Percentiles rank a stretch among this genome's conserved stretches.
Conservation (phyloP, 305 asterid species). For the Solanum chacoense region DNA sequence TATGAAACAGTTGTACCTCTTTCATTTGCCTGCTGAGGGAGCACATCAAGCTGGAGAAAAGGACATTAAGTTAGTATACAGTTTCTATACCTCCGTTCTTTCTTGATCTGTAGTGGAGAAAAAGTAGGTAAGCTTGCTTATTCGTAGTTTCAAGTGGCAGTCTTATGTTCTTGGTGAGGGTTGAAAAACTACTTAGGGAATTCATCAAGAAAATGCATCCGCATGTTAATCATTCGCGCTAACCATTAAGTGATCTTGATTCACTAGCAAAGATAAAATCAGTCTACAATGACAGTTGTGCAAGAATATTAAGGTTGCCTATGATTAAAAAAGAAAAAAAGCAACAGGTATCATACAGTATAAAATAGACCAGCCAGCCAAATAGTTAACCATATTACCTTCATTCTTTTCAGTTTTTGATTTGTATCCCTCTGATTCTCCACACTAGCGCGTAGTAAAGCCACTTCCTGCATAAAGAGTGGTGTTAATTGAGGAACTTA, state of each 20-base stretch:
- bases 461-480: slow-evolving; percentile 43
- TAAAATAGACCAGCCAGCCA: background rate
- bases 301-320: background rate
- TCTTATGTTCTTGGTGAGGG: background rate
- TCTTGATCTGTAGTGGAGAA: background rate
- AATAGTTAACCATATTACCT: slow-evolving; percentile 27
- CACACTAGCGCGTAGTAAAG: slow-evolving; percentile 30
- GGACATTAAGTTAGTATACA: background rate
- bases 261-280: background rate
- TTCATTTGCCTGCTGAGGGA: slow-evolving; percentile 15
- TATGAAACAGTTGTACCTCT: slow-evolving; percentile 2
- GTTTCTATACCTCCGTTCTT: background rate
- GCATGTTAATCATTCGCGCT: background rate
- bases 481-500: background rate
- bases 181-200: background rate
- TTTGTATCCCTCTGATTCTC: slow-evolving; percentile 46
- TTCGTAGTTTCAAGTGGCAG: background rate
- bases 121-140: background rate
- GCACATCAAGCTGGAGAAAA: slow-evolving; percentile 37
- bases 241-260: background rate
- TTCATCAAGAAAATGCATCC: background rate
- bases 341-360: background rate
- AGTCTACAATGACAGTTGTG: background rate
- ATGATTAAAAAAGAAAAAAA: background rate
- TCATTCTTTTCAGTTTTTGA: slow-evolving; percentile 52